Evolutionary conservation across 768 basidiomycete genomes (phyloP), one percentile per base, ranked within the genome.

Genomic region (Gloeostereum incarnatum): DNA sequence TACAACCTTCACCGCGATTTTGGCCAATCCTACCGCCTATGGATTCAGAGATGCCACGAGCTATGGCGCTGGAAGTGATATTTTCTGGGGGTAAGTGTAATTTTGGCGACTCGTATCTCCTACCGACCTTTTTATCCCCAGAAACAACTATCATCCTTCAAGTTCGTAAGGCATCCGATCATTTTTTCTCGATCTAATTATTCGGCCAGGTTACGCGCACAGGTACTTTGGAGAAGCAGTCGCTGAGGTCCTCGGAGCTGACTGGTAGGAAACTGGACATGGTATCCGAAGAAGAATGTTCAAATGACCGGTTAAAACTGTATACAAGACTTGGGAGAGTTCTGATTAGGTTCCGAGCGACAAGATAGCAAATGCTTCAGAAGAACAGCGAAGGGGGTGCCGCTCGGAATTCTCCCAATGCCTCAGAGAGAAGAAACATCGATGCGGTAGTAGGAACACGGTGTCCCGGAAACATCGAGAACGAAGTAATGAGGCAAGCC

Each of bases 1-100:
- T 46, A 41, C 70, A 0, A 60, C 58, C 20, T 75, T 77, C 57
- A 66, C 59, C 13, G 63, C 58, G 1, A 67, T 78, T 14, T 54
- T 78, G 11, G 58, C 73, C 54, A 38, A 53, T 24, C 72, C 75
- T 1, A 61, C 57, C 1, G 48, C 59, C n/a, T 78, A 66, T 39
- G 76, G 76, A 1, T 75, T 78, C 51, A 56, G 60, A n/a, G 75
- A 79, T 45, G 65, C 63, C 2, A 66, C 65, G 2, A 62, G 66
- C 0, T 69, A 58, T 39, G 74, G 73, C 7, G 52, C 50, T 16
- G 58, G 53, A 21, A 26, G 62, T 10, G 63, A 62, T 10, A 56
- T 65, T 35, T 77, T 77, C 63, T 77, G 75, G 75, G 69, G 68
- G 72, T 73, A 44, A 40, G 68, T 51, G 34, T 0, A 16, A 13